Conservation (phyloP, 345 rosid species). For the Ailanthus altissimus region DNA sequence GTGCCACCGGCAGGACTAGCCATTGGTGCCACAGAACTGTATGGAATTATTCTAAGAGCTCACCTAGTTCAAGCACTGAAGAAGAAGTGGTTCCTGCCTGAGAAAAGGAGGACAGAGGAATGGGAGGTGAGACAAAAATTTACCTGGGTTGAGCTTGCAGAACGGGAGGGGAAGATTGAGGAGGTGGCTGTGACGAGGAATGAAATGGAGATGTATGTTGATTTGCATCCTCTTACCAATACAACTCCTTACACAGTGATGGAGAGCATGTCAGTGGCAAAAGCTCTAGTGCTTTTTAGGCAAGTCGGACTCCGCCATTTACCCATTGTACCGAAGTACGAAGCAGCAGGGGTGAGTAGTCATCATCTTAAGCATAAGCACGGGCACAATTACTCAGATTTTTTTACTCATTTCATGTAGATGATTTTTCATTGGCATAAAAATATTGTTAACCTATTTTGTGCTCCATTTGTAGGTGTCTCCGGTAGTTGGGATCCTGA, state of each 20-base stretch:
- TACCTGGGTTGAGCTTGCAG: conserved; percentile 77
- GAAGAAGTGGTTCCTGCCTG: conserved; percentile 80
- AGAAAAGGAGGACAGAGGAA: conserved; percentile 77
- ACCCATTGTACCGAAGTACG: conserved; percentile 74
- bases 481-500: conserved; percentile 74
- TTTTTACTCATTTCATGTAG: too few species aligned
- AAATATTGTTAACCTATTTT: neutral
- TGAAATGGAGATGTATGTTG: conserved; percentile 90
- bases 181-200: conserved; percentile 60
- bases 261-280: conserved; percentile 91
- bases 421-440: neutral
- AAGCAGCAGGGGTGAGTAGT: conserved; percentile 66
- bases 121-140: conserved; percentile 84
- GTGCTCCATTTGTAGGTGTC: conserved; percentile 45
- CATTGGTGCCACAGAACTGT: conserved; percentile 48
- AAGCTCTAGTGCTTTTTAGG: conserved; percentile 83
- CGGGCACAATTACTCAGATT: neutral
- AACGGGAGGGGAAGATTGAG: conserved; percentile 63
- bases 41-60: conserved; percentile 82
- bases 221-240: conserved; percentile 88
- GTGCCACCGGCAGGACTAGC: conserved; percentile 44
- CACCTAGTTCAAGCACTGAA: conserved; percentile 66
- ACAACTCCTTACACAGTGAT: conserved; percentile 83
- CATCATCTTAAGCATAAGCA: neutral
- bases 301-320: conserved; percentile 78